A percentile compares a stretch with the other conserved stretches of the same genome.
Conservation (phyloP, 306 rosid genomes). For the Morella rubra region DNA sequence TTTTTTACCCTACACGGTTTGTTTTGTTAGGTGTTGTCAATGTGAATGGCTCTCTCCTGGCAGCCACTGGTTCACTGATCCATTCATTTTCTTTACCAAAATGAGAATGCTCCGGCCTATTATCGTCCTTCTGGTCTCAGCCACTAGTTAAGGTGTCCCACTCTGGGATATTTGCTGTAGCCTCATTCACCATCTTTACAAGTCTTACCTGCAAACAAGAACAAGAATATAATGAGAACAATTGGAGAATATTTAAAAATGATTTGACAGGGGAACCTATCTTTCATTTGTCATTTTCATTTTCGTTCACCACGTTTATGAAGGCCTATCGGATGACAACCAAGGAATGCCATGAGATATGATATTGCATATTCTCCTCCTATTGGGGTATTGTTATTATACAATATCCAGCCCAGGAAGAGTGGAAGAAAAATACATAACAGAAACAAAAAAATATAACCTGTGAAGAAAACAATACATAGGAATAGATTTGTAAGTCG, state of each 20-base stretch:
- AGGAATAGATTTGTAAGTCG: neutral
- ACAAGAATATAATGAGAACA: slow-evolving; percentile 13
- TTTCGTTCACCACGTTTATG: too few relatives aligned
- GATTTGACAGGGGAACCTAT: too few relatives aligned
- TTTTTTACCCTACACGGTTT: slow-evolving; percentile 23
- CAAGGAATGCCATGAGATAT: too few relatives aligned
- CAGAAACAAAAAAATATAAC: neutral
- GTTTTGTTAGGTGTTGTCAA: slow-evolving; percentile 27
- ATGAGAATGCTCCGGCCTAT: slow-evolving; percentile 5
- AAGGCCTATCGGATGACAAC: too few relatives aligned
- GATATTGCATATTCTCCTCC: too few relatives aligned
- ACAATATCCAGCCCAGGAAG: too few relatives aligned
- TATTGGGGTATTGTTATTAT: too few relatives aligned
- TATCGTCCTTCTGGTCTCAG: slow-evolving; percentile 22
- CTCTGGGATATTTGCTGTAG: slow-evolving; percentile 65
- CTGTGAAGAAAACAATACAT: neutral
- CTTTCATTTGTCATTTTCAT: too few relatives aligned
- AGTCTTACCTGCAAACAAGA: slow-evolving; percentile 57
- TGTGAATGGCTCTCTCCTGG: slow-evolving; percentile 23
- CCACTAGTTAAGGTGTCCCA: slow-evolving; percentile 54
- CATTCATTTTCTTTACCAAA: neutral
- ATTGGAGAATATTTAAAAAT: neutral
- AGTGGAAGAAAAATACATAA: too few relatives aligned
- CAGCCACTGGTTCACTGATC: neutral
- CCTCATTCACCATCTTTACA: slow-evolving; percentile 82